A percentile compares a stretch with the other conserved stretches of the same genome.
phyloP scores from a whole-genome alignment of 306 rosid species.

The Mucuna pruriens region DNA sequence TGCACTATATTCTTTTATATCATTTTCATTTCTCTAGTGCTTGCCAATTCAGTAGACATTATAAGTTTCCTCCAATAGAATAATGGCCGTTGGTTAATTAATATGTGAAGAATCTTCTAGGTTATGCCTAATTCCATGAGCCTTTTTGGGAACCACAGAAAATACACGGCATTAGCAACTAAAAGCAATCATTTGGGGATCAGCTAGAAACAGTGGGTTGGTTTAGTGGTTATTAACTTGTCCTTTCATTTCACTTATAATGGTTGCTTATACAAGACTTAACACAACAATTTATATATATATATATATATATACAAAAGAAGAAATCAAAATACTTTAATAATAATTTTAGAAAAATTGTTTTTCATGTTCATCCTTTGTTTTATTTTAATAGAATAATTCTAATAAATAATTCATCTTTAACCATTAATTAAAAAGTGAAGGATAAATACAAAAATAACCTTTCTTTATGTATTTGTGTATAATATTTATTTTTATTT shows the following conservation, averaged over 20 bases:
- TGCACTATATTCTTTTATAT: neutral
- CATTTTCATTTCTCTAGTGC: slow-evolving; percentile 40
- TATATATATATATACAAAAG: too few species aligned
- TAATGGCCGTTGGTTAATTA: neutral
- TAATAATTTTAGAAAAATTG: too few species aligned
- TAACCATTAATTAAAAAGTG: too few species aligned
- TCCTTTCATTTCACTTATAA: neutral
- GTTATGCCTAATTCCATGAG: neutral
- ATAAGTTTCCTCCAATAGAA: slow-evolving; percentile 36
- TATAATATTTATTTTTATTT: too few species aligned
- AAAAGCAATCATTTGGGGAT: slow-evolving; percentile 11
- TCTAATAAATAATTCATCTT: too few species aligned
- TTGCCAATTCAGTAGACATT: slow-evolving; percentile 42
- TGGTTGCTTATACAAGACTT: neutral
- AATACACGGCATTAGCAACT: neutral
- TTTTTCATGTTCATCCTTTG: too few species aligned
- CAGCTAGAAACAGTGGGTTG: slow-evolving; percentile 1
- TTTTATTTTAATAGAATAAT: too few species aligned
- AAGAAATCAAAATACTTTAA: too few species aligned
- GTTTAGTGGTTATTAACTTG: slow-evolving; percentile 25
- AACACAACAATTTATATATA: too few species aligned
- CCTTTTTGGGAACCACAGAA: neutral
- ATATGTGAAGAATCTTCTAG: slow-evolving; percentile 23
- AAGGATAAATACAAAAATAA: too few species aligned
- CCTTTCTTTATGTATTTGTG: too few species aligned